Evolutionary conservation across 192 early-diverging fungal genomes (phyloP).

Genomic region (Powellomyces hirtus): DNA sequence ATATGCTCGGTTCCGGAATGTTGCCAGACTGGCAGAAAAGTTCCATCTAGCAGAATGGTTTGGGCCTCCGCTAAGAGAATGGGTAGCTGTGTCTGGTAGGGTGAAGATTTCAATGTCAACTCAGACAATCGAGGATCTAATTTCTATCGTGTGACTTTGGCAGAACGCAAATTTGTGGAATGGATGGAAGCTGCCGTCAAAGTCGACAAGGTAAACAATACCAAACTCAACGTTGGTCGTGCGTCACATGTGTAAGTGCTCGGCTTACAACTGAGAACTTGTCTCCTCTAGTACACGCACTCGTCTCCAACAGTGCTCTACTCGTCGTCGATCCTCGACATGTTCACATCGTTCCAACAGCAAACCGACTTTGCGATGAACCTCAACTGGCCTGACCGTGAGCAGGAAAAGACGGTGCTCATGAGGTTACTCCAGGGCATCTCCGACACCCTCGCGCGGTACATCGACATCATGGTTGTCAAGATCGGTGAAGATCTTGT

Average conservation of each 20-base stretch:
- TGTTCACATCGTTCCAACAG: slow-evolving; percentile 47
- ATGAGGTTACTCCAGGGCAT: slow-evolving; percentile 10
- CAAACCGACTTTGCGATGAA: slow-evolving; percentile 35
- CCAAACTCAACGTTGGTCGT: no score
- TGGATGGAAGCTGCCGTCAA: slow-evolving; percentile 40
- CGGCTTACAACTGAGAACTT: no score
- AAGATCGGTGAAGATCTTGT: slow-evolving; percentile 1
- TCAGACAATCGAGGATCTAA: no score
- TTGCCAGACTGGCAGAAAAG: slow-evolving; percentile 27
- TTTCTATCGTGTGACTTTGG: no score
- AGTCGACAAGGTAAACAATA: slow-evolving; percentile 29
- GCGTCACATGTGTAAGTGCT: no score
- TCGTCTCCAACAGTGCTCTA: slow-evolving; percentile 20
- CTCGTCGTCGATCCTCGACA: slow-evolving; percentile 44
- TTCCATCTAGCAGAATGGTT: slow-evolving; percentile 39
- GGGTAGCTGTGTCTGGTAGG: slow-evolving; percentile 32
- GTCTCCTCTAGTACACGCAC: slow-evolving; percentile 10
- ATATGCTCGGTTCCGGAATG: neutral
- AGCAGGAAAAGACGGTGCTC: slow-evolving; percentile 16
- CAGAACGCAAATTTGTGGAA: slow-evolving; percentile 34
- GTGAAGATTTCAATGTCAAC: no score
- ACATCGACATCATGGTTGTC: slow-evolving; percentile 15
- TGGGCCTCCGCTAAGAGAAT: slow-evolving; percentile 34
- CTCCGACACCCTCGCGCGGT: slow-evolving; percentile 26
- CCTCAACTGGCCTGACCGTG: slow-evolving; percentile 39